phyloP scores from a whole-genome alignment of 345 rosid genomes.

The Raphanus raphanistrum region DNA sequence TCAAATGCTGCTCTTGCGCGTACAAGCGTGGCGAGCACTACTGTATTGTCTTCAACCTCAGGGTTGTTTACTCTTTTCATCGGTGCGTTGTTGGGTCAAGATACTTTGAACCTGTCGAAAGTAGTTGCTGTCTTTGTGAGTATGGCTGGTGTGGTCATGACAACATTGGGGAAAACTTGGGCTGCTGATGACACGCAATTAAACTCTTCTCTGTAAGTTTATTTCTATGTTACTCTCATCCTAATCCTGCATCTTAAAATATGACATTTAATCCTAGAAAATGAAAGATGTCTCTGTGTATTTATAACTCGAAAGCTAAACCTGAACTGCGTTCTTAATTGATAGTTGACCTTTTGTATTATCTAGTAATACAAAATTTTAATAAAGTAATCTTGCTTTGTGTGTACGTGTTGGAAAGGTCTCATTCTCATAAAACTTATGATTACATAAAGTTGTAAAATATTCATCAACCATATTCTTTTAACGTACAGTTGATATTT shows the following conservation, averaged over 20 bases:
- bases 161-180: slow-evolving; percentile 96
- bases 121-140: slow-evolving; percentile 89
- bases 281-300: background rate
- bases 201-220: slow-evolving; percentile 62
- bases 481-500: slow-evolving; percentile 56
- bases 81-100: slow-evolving; percentile 90
- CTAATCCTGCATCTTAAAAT: no score
- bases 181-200: slow-evolving; percentile 78
- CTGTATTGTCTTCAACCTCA: slow-evolving; percentile 94
- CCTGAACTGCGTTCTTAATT: background rate
- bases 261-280: background rate
- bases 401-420: background rate
- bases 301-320: background rate
- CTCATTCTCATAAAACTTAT: slow-evolving; percentile 8
- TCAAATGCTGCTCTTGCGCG: slow-evolving; percentile 98
- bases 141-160: slow-evolving; percentile 97
- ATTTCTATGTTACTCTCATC: background rate
- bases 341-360: background rate
- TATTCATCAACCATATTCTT: slow-evolving; percentile 35
- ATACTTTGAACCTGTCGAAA: slow-evolving; percentile 75
- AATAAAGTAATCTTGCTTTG: background rate
- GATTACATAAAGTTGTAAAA: slow-evolving; percentile 23
- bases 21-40: slow-evolving; percentile 98
- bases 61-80: slow-evolving; percentile 98
- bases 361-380: background rate